Percentiles rank a stretch among this genome's conserved stretches.
These are phyloP conservation scores for Tylopilus intermedius DNA, from an alignment of 768 basidiomycete genomes.

Conservation along the genomic window DNA sequence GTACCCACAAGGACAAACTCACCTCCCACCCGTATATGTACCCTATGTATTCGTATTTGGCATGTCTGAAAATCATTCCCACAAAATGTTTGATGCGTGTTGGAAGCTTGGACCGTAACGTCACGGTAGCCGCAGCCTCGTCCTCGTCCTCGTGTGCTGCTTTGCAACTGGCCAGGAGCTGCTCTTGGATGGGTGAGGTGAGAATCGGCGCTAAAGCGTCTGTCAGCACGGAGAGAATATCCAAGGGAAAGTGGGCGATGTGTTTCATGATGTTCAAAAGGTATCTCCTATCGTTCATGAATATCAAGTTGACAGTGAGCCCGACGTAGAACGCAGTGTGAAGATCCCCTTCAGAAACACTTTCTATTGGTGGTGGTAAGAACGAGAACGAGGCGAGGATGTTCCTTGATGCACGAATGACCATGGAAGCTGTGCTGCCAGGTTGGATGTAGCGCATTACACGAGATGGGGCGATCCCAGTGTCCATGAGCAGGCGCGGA, in stretches of 20 bases:
- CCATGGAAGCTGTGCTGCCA: conserved; percentile 32
- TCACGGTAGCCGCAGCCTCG: conserved; percentile 22
- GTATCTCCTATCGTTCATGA: conserved; percentile 31
- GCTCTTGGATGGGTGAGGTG: conserved; percentile 13
- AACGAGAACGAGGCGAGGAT: conserved; percentile 32
- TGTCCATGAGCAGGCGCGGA: conserved; percentile 26
- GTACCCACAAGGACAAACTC: neutral
- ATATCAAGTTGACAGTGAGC: conserved; percentile 36
- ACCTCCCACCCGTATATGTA: conserved; percentile 51
- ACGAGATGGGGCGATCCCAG: conserved; percentile 21
- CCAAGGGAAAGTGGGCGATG: conserved; percentile 37
- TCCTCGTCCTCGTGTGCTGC: conserved; percentile 30
- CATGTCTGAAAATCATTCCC: conserved; percentile 45
- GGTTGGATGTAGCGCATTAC: conserved; percentile 26
- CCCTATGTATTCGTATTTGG: conserved; percentile 36
- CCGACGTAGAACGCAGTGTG: conserved; percentile 34
- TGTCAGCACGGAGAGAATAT: conserved; percentile 39
- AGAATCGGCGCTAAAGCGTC: conserved; percentile 36
- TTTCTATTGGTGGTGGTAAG: conserved; percentile 15
- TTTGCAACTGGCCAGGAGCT: conserved; percentile 31
- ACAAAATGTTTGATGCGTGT: conserved; percentile 39
- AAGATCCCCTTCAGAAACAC: conserved; percentile 29
- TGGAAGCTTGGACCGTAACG: conserved; percentile 23
- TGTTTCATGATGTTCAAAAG: conserved; percentile 31
- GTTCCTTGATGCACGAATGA: conserved; percentile 38